Conservation (phyloP, 805 yeast genomes). For the Nakazawaea peltata region DNA sequence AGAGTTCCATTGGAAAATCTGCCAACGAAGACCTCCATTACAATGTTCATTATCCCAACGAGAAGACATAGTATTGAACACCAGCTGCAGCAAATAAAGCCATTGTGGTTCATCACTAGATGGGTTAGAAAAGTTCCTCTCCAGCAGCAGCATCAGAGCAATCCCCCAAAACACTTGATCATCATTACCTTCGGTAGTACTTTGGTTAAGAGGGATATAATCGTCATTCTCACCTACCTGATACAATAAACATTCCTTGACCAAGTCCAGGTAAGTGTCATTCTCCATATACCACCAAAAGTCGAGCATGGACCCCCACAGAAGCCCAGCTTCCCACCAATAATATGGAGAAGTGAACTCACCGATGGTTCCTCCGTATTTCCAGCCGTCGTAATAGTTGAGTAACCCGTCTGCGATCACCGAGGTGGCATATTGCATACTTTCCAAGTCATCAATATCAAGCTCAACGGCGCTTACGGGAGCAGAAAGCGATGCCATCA, state of each 20-base stretch:
- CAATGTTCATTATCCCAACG: slow-evolving; percentile 67
- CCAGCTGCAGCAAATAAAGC: slow-evolving; percentile 77
- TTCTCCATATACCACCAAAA: slow-evolving; percentile 66
- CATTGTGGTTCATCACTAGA: slow-evolving; percentile 51
- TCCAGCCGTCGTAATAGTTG: slow-evolving; percentile 70
- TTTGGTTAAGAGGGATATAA: slow-evolving; percentile 75
- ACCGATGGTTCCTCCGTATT: slow-evolving; percentile 64
- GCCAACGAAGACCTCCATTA: slow-evolving; percentile 87
- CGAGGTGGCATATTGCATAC: slow-evolving; percentile 42
- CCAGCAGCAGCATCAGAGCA: slow-evolving; percentile 79
- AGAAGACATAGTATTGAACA: slow-evolving; percentile 73
- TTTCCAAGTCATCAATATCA: slow-evolving; percentile 31
- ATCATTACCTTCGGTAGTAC: slow-evolving; percentile 84
- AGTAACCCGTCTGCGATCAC: slow-evolving; percentile 62
- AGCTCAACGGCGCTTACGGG: slow-evolving; percentile 13
- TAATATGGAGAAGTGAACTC: slow-evolving; percentile 69
- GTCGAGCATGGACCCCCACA: slow-evolving; percentile 62
- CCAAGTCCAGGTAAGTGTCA: slow-evolving; percentile 46
- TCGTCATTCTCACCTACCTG: slow-evolving; percentile 61
- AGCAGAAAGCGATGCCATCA: background rate
- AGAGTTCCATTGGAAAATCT: slow-evolving; percentile 79
- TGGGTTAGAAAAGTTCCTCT: slow-evolving; percentile 73
- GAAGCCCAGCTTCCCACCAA: slow-evolving; percentile 93
- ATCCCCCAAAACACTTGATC: slow-evolving; percentile 94
- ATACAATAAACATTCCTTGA: slow-evolving; percentile 52